phyloP scores from a whole-genome alignment of 331 rosid species.

The Malus hybrid region DNA sequence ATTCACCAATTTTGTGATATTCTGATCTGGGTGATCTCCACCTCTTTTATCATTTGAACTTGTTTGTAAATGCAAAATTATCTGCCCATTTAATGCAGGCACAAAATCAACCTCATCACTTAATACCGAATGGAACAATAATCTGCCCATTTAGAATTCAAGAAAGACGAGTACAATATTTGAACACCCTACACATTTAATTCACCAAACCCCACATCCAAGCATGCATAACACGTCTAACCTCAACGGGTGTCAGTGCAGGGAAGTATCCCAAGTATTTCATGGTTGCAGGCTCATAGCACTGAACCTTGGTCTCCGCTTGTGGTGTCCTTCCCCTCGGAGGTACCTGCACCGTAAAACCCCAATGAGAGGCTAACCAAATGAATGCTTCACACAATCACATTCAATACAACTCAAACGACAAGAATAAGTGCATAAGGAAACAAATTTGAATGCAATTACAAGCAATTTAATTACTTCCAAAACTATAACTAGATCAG shows the following conservation, averaged over 20 bases:
- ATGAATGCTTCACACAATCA: background rate
- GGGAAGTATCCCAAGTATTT: conserved; percentile 71
- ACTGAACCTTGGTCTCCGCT: conserved; percentile 58
- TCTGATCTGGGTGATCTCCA: background rate
- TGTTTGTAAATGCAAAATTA: background rate
- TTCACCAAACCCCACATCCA: background rate
- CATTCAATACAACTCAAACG: background rate
- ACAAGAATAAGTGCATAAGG: background rate
- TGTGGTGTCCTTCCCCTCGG: conserved; percentile 73
- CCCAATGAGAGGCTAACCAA: conserved; percentile 13
- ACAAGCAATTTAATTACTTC: background rate
- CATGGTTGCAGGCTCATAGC: conserved; percentile 95
- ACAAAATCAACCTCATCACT: background rate
- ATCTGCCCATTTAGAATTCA: background rate
- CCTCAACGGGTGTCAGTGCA: conserved; percentile 71
- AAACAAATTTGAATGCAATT: background rate
- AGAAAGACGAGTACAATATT: background rate
- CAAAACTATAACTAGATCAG: background rate
- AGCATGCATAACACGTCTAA: conserved; percentile 29
- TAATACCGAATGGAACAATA: background rate
- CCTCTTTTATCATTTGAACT: background rate
- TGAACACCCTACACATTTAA: background rate
- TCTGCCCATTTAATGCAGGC: background rate
- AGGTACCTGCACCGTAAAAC: conserved; percentile 55
- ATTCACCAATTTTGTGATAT: background rate